Percentiles rank a stretch among this genome's conserved stretches.
Conservation (phyloP, 1,139 yeast species). For the Lodderomyces beijingensis region DNA sequence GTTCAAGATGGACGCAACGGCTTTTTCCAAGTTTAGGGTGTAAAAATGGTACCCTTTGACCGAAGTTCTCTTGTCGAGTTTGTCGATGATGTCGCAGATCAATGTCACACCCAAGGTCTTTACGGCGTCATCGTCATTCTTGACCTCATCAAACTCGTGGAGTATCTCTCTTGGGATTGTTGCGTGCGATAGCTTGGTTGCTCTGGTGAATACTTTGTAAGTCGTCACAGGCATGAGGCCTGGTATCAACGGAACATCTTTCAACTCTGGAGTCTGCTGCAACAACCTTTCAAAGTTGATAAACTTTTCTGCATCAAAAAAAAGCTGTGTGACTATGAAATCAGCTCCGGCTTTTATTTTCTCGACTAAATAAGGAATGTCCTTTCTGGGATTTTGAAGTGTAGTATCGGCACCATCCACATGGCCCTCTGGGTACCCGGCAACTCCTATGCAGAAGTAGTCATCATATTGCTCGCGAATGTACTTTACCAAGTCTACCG, state of each 20-base stretch:
- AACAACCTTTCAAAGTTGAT: slow-evolving; percentile 35
- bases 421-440: slow-evolving; percentile 97
- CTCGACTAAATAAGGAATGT: slow-evolving; percentile 64
- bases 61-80: slow-evolving; percentile 45
- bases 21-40: slow-evolving; percentile 83
- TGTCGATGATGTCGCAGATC: slow-evolving; percentile 57
- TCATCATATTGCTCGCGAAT: slow-evolving; percentile 67
- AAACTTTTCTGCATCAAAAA: slow-evolving; percentile 41
- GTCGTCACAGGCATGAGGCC: slow-evolving; percentile 98
- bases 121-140: slow-evolving; percentile 78
- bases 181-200: slow-evolving; percentile 88
- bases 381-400: slow-evolving; percentile 58
- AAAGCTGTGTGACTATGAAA: slow-evolving; percentile 43
- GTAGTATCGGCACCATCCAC: slow-evolving; percentile 70
- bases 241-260: slow-evolving; percentile 64
- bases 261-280: slow-evolving; percentile 30
- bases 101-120: slow-evolving; percentile 80
- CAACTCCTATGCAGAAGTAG: slow-evolving; percentile 84
- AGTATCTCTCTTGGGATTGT: slow-evolving; percentile 56
- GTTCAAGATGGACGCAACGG: slow-evolving; percentile 80
- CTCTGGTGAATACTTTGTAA: slow-evolving; percentile 77
- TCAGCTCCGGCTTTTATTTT: slow-evolving; percentile 48
- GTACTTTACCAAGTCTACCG: slow-evolving; percentile 79
- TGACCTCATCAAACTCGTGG: slow-evolving; percentile 48
- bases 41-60: slow-evolving; percentile 85